Evolutionary conservation across 2,329 filamentous ascomycete species (phyloP), one percentile per base, ranked within the genome.

Genomic region (Conoideocrella luteorostrata): DNA sequence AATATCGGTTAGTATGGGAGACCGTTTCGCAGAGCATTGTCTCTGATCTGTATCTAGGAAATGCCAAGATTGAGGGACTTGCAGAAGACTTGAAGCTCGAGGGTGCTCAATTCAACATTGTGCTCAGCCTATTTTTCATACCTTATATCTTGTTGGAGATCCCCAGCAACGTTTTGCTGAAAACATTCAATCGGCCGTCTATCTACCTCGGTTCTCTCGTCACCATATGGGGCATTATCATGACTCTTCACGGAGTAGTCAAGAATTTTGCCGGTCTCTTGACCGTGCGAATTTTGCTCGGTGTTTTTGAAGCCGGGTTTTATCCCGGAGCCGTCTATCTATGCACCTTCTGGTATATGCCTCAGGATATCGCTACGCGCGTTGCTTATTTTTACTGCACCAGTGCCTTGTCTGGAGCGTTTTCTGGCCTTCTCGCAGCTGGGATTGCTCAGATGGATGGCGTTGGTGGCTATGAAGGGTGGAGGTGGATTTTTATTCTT

Each of bases 161-260:
- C 0, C 57, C 81, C 22, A 82, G 78, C 34, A 86, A 86, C 53
- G 62, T 84, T 22, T 59, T 86, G 11, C 71, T 86, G 36, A 85
- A 85, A 56, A 71, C 70, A 5, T 66, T 83, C 50, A 55, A 47
- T 18, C 69, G 76, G 1, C 83, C 83, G 0, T 80, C 75, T 21
- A 60, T 81, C 29, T 87, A 85, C 53, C 69, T 85, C 33, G 78
- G 81, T 0, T 61, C 70, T 3, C 83, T 86, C 47, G 84, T 86
- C 70, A 59, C 78, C 3, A 58, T 72, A 9, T 72, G 57, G 57
- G 56, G 54, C 12, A 37, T 58, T n/a, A 50, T 54, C 37, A 54
- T 58, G 55, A 57, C 55, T 3, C 41, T 52, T 1, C 52, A 52
- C 15, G 55, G 54, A 1, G 29, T 63, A 9, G 56, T 60, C 7